phyloP scores from a whole-genome alignment of 805 yeast species.

The Candida stauntonica region DNA sequence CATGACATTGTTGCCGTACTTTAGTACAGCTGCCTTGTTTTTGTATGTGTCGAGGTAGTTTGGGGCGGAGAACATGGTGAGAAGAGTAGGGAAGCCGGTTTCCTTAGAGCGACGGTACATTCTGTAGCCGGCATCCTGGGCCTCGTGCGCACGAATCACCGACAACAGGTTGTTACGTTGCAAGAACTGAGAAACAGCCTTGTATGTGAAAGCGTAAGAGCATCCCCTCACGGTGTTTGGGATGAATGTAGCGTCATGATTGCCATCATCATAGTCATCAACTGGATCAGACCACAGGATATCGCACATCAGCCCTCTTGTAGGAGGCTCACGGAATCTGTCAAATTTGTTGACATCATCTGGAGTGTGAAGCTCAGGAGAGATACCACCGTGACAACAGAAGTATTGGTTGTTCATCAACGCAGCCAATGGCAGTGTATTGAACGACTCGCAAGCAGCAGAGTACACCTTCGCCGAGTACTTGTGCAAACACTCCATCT shows the following conservation, averaged over 20 bases:
- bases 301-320: slow-evolving; percentile 91
- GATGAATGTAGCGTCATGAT: slow-evolving; percentile 43
- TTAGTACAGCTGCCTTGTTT: slow-evolving; percentile 92
- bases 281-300: slow-evolving; percentile 94
- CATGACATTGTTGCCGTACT: slow-evolving; percentile 89
- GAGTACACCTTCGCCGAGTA: slow-evolving; percentile 64
- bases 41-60: slow-evolving; percentile 89
- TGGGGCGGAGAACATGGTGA: slow-evolving; percentile 94
- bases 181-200: slow-evolving; percentile 69
- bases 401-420: slow-evolving; percentile 90
- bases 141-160: slow-evolving; percentile 95
- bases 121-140: slow-evolving; percentile 95
- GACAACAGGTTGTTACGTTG: slow-evolving; percentile 73
- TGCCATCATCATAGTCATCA: slow-evolving; percentile 78
- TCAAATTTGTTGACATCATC: slow-evolving; percentile 66
- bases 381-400: slow-evolving; percentile 95
- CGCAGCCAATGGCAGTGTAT: slow-evolving; percentile 87
- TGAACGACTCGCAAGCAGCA: slow-evolving; percentile 72
- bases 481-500: slow-evolving; percentile 84
- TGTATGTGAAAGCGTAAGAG: slow-evolving; percentile 82
- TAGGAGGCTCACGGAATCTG: slow-evolving; percentile 90
- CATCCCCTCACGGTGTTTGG: slow-evolving; percentile 85
- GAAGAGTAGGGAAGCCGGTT: slow-evolving; percentile 83
- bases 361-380: slow-evolving; percentile 72
- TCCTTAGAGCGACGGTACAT: slow-evolving; percentile 84